These are phyloP conservation scores for Drosera spatulata DNA, from an alignment of 179 eudicot genomes.

Conservation along the genomic window DNA sequence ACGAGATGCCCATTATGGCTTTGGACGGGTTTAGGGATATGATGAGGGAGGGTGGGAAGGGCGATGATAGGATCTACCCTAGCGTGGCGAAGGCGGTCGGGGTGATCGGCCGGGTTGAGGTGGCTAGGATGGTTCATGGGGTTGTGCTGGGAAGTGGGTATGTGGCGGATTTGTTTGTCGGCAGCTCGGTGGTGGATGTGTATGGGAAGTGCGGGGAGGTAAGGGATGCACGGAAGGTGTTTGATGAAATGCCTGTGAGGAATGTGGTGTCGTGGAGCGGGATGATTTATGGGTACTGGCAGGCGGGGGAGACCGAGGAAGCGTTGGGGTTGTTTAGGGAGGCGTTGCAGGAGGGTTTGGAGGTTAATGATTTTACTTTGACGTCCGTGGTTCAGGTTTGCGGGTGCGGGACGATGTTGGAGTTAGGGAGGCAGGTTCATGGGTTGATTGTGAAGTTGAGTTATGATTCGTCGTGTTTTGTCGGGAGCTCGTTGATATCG, in stretches of 20 bases:
- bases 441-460: conserved; percentile 55
- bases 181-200: conserved; percentile 50
- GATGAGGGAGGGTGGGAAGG: conserved; percentile 33
- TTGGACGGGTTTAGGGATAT: conserved; percentile 39
- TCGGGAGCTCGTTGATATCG: conserved; percentile 77
- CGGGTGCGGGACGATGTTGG: conserved; percentile 55
- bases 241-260: conserved; percentile 52
- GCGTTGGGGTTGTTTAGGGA: conserved; percentile 58
- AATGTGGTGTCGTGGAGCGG: conserved; percentile 95
- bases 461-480: conserved; percentile 54
- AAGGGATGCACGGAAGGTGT: no score
- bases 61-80: conserved; percentile 59
- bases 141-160: conserved; percentile 53
- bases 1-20: conserved; percentile 50
- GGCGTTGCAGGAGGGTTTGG: conserved; percentile 44
- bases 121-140: conserved; percentile 59
- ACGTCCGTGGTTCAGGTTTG: conserved; percentile 84
- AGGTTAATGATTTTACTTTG: conserved; percentile 81
- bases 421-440: conserved; percentile 67
- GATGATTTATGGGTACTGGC: conserved; percentile 78
- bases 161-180: conserved; percentile 55
- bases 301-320: conserved; percentile 62
- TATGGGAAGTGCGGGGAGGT: no score
- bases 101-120: conserved; percentile 20
- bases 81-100: conserved; percentile 56